Conservation (phyloP, 345 rosid genomes). For the Hirschfeldia incana region DNA sequence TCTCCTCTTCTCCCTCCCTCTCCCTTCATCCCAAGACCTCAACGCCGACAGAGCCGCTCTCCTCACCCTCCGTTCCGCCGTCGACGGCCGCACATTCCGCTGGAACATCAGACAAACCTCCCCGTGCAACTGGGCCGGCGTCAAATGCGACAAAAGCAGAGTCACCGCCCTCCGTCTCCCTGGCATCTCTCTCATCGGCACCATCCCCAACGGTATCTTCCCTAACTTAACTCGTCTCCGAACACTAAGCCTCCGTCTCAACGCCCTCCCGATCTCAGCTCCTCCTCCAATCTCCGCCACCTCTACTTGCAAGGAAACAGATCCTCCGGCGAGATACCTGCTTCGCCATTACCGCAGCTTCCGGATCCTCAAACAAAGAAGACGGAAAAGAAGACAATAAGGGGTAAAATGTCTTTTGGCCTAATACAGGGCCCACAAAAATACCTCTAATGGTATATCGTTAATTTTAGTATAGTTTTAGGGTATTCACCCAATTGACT, state of each 20-base stretch:
- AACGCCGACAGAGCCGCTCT: slow-evolving; percentile 41
- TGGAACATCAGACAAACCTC: slow-evolving; percentile 32
- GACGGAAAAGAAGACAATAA: too few relatives aligned
- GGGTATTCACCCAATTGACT: too few relatives aligned
- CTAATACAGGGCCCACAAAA: too few relatives aligned
- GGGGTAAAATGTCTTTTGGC: too few relatives aligned
- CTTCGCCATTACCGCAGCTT: too few relatives aligned
- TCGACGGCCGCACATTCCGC: slow-evolving; percentile 33
- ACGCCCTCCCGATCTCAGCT: slow-evolving; percentile 64
- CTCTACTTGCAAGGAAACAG: slow-evolving; percentile 75
- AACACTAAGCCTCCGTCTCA: slow-evolving; percentile 76
- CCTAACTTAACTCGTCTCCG: slow-evolving; percentile 68
- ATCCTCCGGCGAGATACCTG: slow-evolving; percentile 69
- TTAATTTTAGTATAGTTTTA: too few relatives aligned
- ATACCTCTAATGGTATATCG: too few relatives aligned
- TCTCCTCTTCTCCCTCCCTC: slow-evolving; percentile 32
- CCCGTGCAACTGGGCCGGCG: slow-evolving; percentile 39
- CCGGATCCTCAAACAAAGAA: too few relatives aligned
- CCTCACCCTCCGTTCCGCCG: slow-evolving; percentile 33
- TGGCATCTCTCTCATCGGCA: slow-evolving; percentile 68
- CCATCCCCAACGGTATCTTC: slow-evolving; percentile 60
- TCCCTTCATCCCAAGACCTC: slow-evolving; percentile 30
- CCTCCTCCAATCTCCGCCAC: slow-evolving; percentile 52
- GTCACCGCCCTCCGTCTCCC: slow-evolving; percentile 64
- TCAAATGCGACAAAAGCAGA: slow-evolving; percentile 32